phyloP scores from a whole-genome alignment of 139 green algal genomes.

The Dunaliella primolecta region DNA sequence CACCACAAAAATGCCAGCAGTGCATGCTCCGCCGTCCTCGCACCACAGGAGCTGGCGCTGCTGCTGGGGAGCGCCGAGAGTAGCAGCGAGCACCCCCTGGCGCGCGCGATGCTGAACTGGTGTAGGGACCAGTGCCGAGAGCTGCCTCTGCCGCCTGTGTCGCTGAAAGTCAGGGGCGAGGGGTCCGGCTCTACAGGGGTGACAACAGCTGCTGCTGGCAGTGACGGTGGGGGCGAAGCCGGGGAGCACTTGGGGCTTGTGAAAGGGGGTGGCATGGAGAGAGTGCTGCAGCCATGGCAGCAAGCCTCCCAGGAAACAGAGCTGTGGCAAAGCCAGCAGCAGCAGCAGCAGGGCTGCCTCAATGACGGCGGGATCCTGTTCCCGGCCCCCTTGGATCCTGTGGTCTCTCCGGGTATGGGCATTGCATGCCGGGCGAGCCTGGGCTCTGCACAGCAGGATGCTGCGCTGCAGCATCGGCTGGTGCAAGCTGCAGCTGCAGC shows the following conservation, averaged over 20 bases:
- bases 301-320: no score
- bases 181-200: background rate
- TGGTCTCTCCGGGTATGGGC: constrained; percentile 10
- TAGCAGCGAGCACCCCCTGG: constrained; percentile 88
- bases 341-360: background rate
- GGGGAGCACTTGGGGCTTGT: background rate
- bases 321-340: no score
- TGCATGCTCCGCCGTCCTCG: background rate
- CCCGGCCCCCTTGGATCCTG: constrained; percentile 12
- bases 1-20: no score
- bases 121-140: background rate
- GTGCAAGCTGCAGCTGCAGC: background rate
- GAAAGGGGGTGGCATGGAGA: background rate
- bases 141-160: background rate
- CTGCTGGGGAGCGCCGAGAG: constrained; percentile 71
- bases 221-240: background rate
- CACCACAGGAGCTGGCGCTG: background rate
- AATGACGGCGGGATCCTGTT: constrained; percentile 12
- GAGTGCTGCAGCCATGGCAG: background rate
- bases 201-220: background rate
- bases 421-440: constrained; percentile 13
- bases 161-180: background rate
- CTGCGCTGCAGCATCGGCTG: background rate
- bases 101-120: constrained; percentile 66
- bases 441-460: background rate